Conservation (phyloP, 176 grass and related monocot genomes). For the Avena eriantha region DNA sequence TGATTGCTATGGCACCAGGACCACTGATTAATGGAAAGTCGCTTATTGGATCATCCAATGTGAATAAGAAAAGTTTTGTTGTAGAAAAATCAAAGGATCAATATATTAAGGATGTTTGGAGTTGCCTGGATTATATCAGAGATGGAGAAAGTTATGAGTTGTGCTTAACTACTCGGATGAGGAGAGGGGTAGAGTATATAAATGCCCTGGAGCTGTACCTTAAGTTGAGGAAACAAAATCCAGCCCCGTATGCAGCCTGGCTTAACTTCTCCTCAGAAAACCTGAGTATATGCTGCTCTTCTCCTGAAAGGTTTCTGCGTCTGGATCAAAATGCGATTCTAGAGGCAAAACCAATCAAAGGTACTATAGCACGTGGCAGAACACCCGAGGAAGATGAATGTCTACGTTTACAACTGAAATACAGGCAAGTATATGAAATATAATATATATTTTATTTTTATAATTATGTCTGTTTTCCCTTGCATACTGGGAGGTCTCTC, state of each 20-base stretch:
- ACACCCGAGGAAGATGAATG: constrained; percentile 87
- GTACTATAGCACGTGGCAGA: constrained; percentile 88
- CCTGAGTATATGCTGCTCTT: constrained; percentile 91
- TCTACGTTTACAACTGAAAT: constrained; percentile 82
- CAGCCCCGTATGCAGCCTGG: constrained; percentile 94
- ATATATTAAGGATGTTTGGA: constrained; percentile 82
- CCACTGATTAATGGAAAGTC: constrained; percentile 41
- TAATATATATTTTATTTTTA: not conserved
- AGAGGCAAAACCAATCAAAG: constrained; percentile 99
- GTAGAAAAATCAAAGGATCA: constrained; percentile 82
- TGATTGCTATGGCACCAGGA: constrained; percentile 50
- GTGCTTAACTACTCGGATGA: constrained; percentile 95
- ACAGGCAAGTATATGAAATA: constrained; percentile 61
- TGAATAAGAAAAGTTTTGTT: constrained; percentile 61
- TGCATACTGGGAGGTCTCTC: not conserved
- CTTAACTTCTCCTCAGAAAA: constrained; percentile 86
- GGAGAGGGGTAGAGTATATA: constrained; percentile 58
- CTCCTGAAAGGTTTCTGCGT: constrained; percentile 88
- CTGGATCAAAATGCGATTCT: constrained; percentile 66
- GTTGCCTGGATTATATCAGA: constrained; percentile 72
- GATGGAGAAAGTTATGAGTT: constrained; percentile 97
- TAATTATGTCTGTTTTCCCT: not conserved
- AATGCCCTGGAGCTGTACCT: constrained; percentile 74
- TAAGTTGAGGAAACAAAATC: constrained; percentile 84
- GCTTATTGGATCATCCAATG: constrained; percentile 38